Evolutionary conservation across 1,139 yeast species (phyloP), one percentile per base, ranked within the genome.

Genomic region (Blastobotrys aristatus): DNA sequence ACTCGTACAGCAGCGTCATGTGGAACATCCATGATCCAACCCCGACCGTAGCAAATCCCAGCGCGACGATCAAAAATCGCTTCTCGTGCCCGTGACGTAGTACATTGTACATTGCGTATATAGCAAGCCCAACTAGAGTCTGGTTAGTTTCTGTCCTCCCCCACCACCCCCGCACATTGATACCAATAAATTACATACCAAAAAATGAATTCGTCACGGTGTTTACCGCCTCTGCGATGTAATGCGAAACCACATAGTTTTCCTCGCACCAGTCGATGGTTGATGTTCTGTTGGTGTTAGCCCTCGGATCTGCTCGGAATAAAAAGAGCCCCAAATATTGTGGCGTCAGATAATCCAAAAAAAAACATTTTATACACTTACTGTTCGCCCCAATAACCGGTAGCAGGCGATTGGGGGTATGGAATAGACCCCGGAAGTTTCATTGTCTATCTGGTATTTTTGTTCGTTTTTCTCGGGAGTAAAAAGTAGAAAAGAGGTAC

Each of bases 221-320:
- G 62, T 89, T 89, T 50, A 89, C 73, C 48, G 87, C 83, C 64
- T 89, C 97, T n/a, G 96, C 96, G 47, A 89, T 74, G 59, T 84
- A 89, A 17, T 73, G 74, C n/a, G 90, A 77, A 8, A 89, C 85
- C 10, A 88, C 92, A 63, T 89, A 89, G 68, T 89, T 90, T 63
- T 89, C 97, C 66, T 89, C 97, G 68, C 97, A 89, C 97, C 97
- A 89, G 62, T 89, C 97, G 47, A 89, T 89, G 27, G 96, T 87
- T 29, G 95, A 60, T 2, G 74, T 70, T 36, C 65, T 60, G 40
- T 32, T 22, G 11, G 4, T 24, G 27, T 29, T 27, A 10, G 40
- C 38, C 27, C 5, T 24, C 27, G 10, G 27, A 24, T 10, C 5
- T 5, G 33, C 33, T 30, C 13, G 33, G 13, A 26, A 26, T 26